Evolutionary conservation across 768 basidiomycete species (phyloP).

Genomic region (Termitomyces bulborhizus): DNA sequence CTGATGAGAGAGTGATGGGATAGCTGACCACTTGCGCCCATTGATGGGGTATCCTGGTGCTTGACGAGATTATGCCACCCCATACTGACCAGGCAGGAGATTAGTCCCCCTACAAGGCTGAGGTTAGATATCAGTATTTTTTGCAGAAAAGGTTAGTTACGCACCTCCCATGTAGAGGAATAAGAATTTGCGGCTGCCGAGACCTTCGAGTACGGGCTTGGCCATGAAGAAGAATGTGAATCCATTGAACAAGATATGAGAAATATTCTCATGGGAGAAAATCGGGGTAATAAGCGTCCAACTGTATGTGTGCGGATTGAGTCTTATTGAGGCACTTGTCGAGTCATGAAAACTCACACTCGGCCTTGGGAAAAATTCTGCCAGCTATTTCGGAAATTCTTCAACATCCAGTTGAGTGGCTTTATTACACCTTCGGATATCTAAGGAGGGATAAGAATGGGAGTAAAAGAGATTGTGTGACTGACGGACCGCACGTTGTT

Average conservation of each 20-base stretch:
- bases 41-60: slow-evolving; percentile 32
- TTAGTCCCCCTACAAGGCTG: slow-evolving; percentile 46
- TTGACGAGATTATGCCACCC: slow-evolving; percentile 39
- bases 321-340: background rate
- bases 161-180: slow-evolving; percentile 68
- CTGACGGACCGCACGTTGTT: slow-evolving; percentile 26
- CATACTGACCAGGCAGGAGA: slow-evolving; percentile 44
- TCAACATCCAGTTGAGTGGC: slow-evolving; percentile 40
- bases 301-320: slow-evolving; percentile 28
- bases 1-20: background rate
- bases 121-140: background rate
- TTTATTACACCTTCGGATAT: slow-evolving; percentile 33
- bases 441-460: slow-evolving; percentile 15
- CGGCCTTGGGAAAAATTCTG: slow-evolving; percentile 58
- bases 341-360: slow-evolving; percentile 36
- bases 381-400: slow-evolving; percentile 62
- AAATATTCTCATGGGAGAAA: slow-evolving; percentile 62
- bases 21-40: slow-evolving; percentile 70
- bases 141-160: slow-evolving; percentile 16
- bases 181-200: slow-evolving; percentile 65
- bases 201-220: slow-evolving; percentile 48
- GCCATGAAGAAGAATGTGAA: slow-evolving; percentile 78
- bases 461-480: background rate
- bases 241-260: slow-evolving; percentile 71
- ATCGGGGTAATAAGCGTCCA: slow-evolving; percentile 68